These are phyloP conservation scores for Quercus lobata DNA, from an alignment of 331 rosid genomes.

Conservation along the genomic window DNA sequence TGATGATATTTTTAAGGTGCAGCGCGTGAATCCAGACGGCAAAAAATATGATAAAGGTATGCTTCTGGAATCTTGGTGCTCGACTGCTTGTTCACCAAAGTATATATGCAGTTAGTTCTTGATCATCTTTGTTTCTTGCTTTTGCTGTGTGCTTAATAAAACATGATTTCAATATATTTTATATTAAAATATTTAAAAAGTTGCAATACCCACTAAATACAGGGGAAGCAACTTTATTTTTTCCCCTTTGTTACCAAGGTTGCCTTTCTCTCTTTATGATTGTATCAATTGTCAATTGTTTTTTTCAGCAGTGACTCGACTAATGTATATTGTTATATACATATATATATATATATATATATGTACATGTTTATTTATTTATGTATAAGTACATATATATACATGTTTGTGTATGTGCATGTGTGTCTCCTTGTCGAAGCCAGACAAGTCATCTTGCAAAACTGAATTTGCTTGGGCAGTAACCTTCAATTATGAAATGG, in stretches of 20 bases:
- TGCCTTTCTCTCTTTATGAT: not conserved
- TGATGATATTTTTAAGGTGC: conserved; percentile 64
- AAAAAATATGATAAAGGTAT: conserved; percentile 86
- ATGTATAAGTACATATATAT: too few species aligned
- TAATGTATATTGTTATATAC: not conserved
- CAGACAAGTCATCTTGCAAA: not conserved
- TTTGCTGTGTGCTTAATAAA: not conserved
- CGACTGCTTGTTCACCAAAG: not conserved
- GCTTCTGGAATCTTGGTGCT: too few species aligned
- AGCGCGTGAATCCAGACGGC: conserved; percentile 66
- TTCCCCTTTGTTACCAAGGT: too few species aligned
- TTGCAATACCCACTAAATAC: not conserved
- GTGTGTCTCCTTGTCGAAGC: not conserved
- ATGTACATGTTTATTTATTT: too few species aligned
- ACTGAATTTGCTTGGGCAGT: not conserved
- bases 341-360: too few species aligned
- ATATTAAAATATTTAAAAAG: not conserved
- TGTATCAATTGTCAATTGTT: not conserved
- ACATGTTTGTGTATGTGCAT: not conserved
- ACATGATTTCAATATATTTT: not conserved
- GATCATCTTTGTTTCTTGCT: not conserved
- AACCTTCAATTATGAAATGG: not conserved
- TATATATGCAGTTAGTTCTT: not conserved
- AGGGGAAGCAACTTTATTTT: too few species aligned
- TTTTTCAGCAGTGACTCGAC: not conserved